A percentile compares a stretch with the other conserved stretches of the same genome.
Conservation (phyloP, 108 stramenopile species). For the Mediolabrus comicus region DNA sequence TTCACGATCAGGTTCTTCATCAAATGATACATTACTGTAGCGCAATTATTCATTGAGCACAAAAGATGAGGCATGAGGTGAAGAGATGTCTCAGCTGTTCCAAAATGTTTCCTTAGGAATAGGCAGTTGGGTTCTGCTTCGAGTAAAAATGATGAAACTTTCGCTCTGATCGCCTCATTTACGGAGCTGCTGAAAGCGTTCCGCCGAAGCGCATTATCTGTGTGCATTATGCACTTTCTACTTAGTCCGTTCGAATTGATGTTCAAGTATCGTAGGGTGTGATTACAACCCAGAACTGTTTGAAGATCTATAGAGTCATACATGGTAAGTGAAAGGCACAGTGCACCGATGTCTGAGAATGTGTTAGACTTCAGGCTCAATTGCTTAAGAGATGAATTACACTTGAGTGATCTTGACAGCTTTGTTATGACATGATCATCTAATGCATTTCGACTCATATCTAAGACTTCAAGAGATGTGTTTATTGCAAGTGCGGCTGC, state of each 20-base stretch:
- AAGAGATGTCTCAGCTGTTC: background rate
- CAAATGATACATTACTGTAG: conserved; percentile 1
- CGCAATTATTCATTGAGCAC: background rate
- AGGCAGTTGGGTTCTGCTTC: background rate
- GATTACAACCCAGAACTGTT: background rate
- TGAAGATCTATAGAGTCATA: conserved; percentile 2
- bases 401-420: background rate
- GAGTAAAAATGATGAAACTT: background rate
- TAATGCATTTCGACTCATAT: conserved; percentile 2
- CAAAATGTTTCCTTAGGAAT: background rate
- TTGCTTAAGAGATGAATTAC: background rate
- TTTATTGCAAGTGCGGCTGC: background rate
- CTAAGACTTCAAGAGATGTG: conserved; percentile 3
- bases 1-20: background rate
- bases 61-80: background rate
- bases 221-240: background rate
- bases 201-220: background rate
- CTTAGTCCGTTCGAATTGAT: background rate
- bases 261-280: conserved; percentile 1
- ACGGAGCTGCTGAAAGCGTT: background rate
- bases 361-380: conserved; percentile 2
- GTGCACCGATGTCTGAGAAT: background rate
- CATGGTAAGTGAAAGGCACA: background rate
- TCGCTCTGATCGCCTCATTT: background rate
- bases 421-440: background rate